Percentiles rank a stretch among this genome's conserved stretches.
phyloP scores from a whole-genome alignment of 2,329 filamentous ascomycete species.

The Alternaria solani region DNA sequence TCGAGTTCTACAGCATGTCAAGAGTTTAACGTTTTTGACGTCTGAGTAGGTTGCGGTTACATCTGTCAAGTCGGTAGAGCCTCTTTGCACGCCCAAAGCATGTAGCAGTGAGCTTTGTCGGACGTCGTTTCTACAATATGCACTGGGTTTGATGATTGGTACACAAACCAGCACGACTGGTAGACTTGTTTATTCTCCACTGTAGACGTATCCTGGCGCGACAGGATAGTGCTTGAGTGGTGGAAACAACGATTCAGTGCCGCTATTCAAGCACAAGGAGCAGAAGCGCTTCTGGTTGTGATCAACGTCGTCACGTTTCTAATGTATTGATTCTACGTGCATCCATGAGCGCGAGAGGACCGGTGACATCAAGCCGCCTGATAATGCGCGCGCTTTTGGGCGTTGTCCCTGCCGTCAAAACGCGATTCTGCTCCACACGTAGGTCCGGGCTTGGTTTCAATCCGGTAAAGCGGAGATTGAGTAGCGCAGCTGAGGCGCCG shows the following conservation, averaged over 20 bases:
- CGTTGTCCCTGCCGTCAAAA: background rate
- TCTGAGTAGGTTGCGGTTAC: background rate
- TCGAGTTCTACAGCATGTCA: background rate
- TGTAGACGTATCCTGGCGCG: background rate
- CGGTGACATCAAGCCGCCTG: background rate
- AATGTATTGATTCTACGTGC: background rate
- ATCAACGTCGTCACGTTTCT: background rate
- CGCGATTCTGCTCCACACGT: background rate
- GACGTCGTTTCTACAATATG: background rate
- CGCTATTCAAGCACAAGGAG: background rate
- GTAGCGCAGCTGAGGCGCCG: background rate
- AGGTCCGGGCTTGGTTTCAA: background rate
- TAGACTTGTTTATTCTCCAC: background rate
- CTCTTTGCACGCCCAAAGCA: background rate
- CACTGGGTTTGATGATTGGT: background rate
- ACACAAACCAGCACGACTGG: background rate
- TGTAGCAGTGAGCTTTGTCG: background rate
- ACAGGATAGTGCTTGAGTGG: background rate
- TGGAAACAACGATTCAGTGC: conserved; percentile 2
- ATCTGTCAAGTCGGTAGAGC: background rate
- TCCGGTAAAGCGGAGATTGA: background rate
- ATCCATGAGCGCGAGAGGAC: background rate
- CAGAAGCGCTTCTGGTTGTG: background rate
- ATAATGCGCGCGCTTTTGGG: background rate
- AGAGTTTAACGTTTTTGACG: background rate